A percentile compares a stretch with the other conserved stretches of the same genome.
Conservation (phyloP, 495 filamentous ascomycete genomes). For the Tuber indicum region DNA sequence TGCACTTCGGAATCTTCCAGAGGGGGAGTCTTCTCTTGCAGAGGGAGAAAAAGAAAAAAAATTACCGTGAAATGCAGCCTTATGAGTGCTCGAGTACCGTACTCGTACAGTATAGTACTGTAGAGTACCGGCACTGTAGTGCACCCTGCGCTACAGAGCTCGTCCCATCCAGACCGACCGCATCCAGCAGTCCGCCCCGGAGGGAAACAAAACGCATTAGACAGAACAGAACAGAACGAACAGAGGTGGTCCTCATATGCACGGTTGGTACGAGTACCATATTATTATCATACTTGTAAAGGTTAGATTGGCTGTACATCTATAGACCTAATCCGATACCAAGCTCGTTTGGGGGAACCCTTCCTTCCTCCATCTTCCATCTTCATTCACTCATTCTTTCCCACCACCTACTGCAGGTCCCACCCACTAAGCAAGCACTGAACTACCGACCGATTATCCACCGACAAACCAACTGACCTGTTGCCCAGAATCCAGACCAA, state of each 20-base stretch:
- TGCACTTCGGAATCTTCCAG: background rate
- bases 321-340: conserved; percentile 3
- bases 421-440: background rate
- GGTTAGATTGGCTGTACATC: conserved; percentile 4
- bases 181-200: background rate
- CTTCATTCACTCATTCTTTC: background rate
- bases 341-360: background rate
- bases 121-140: background rate
- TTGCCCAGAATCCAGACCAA: background rate
- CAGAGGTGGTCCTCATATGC: background rate
- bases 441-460: background rate
- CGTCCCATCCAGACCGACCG: background rate
- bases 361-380: background rate
- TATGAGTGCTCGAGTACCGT: background rate
- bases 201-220: background rate
- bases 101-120: background rate
- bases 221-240: background rate
- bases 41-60: background rate
- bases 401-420: background rate
- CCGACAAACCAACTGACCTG: background rate
- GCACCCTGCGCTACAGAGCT: background rate
- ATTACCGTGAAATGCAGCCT: background rate
- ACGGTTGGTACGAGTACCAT: no score
- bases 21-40: background rate
- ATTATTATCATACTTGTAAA: background rate